Evolutionary conservation across 768 basidiomycete genomes (phyloP), one percentile per base, ranked within the genome.

Genomic region (Exsudoporus frostii): DNA sequence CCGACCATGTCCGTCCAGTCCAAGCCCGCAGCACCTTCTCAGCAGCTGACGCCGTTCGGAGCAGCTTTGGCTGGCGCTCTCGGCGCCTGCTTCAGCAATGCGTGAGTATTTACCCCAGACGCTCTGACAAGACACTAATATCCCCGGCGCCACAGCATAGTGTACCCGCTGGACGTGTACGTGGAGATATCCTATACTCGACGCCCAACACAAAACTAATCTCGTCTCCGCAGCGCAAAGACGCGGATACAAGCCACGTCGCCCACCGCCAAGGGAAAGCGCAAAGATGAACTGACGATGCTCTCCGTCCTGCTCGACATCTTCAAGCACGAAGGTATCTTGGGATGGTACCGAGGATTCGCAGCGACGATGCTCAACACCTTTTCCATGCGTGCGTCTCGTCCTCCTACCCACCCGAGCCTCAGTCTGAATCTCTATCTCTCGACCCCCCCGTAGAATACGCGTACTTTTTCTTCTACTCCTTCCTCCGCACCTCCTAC

Each of bases 381-480:
- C 1, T 99, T 99, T 71, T 96, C 93, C 34, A 90, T 89, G 85
- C 94, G 96, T 94, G 65, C 38, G 54, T 61, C 58, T 5, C 20
- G 30, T 7, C 32, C 32, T 7, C 11, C 3, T 33, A 4, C 40
- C 41, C 4, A 27, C 14, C 13, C n/a, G 24, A 19, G 17, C 24
- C 24, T n/a, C 34, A 34, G 24, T 22, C 29, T n/a, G 30, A 45
- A 30, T 15, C 55, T 30, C 22, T n/a, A n/a, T n/a, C 36, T 29
- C 43, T n/a, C 25, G 30, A 17, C 40, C 19, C 40, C 24, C 4
- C 30, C 29, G 11, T 57, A 97, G 95, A 97, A 83, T 98, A 95
- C 66, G 96, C 97, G 24, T 99, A 99, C 75, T 99, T 99, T 79
- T 98, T 96, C 80, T 98, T 97, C 76, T 98, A 98, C 70, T 90